These are phyloP conservation scores for Aspergillus niger DNA, from an alignment of 2,329 filamentous ascomycete species.

Conservation along the genomic window DNA sequence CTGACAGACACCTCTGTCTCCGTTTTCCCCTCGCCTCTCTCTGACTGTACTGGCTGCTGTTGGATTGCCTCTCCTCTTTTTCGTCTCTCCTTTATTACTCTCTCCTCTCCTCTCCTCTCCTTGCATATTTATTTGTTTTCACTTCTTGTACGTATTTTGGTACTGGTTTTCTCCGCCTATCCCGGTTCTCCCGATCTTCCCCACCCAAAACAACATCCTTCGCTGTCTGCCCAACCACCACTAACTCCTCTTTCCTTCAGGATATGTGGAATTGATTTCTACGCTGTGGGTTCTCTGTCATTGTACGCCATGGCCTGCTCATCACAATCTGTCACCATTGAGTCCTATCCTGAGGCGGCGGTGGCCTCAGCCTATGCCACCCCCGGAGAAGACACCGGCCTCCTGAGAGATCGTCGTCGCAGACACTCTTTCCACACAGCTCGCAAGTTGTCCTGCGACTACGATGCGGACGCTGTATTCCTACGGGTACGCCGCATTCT, in stretches of 20 bases:
- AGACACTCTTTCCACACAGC: slow-evolving; percentile 50
- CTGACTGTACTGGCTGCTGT: not conserved
- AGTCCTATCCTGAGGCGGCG: slow-evolving; percentile 34
- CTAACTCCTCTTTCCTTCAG: slow-evolving; percentile 9
- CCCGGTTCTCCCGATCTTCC: slow-evolving; percentile 7
- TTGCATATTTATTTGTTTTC: slow-evolving; percentile 5
- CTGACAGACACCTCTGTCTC: slow-evolving; percentile 9
- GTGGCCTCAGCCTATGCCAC: slow-evolving; percentile 30
- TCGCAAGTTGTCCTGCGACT: slow-evolving; percentile 46
- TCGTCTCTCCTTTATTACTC: slow-evolving; percentile 10
- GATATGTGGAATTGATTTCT: slow-evolving; percentile 20
- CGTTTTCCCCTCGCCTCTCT: not conserved
- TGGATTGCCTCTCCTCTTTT: not conserved
- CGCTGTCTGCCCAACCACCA: not conserved
- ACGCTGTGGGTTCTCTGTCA: not conserved
- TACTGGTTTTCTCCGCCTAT: slow-evolving; percentile 5
- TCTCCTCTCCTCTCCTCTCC: slow-evolving; percentile 6
- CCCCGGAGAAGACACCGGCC: slow-evolving; percentile 34
- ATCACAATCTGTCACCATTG: slow-evolving; percentile 42
- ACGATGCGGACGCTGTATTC: slow-evolving; percentile 47
- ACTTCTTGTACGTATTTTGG: slow-evolving; percentile 9
- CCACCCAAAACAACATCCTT: slow-evolving; percentile 6
- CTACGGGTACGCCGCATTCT: slow-evolving; percentile 36
- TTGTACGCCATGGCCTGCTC: slow-evolving; percentile 41
- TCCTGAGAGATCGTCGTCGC: slow-evolving; percentile 44